Base-by-base conservation (phyloP, 73 alveolate species). In the Halteria grandinella region DNA sequence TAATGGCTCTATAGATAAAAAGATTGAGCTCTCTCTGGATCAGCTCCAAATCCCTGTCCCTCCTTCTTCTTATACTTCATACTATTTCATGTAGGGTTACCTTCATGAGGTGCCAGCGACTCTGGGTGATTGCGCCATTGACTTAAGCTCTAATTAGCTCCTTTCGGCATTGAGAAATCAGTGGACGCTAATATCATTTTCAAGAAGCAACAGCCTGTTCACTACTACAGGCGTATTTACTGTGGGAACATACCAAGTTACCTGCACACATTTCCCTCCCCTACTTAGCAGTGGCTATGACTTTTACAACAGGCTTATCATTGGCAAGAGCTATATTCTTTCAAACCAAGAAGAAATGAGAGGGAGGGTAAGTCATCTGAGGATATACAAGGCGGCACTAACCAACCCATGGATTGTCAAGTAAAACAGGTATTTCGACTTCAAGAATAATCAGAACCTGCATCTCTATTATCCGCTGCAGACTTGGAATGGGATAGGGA, bases 361-460 rank as follows among this genome's bases (percentile, higher is more conserved):
- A 11, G 77, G 77, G 1, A 60, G 51, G 27, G 14, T 60, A n/a
- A 17, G 6, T 17, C 77, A 60, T 37, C 43, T 60, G 7, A 60
- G 77, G 43, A 8, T 60, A 3, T 60, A 60, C 29, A 32, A 59
- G 43, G 6, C 11, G 1, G 77, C 58, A 17, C 37, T 60, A 8
- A 6, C 41, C 8, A 45, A 36, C 43, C 52, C 48, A 10, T 36
- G 34, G 20, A n/a, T 23, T 1, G 24, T 36, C 24, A 29, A 17
- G 20, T 60, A 40, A 15, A 60, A 60, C 43, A 60, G 28, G 24
- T 40, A 37, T 37, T 60, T 60, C 43, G 77, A 60, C 34, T 37
- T 60, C 28, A 11, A 10, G 11, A 25, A 5, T 48, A 60, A 37
- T 40, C 8, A 4, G 5, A 8, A 10, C 1, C 8, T n/a, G 1